Evolutionary conservation across 306 rosid species (phyloP), one percentile per base, ranked within the genome.

Genomic region (Fragaria ananassa): DNA sequence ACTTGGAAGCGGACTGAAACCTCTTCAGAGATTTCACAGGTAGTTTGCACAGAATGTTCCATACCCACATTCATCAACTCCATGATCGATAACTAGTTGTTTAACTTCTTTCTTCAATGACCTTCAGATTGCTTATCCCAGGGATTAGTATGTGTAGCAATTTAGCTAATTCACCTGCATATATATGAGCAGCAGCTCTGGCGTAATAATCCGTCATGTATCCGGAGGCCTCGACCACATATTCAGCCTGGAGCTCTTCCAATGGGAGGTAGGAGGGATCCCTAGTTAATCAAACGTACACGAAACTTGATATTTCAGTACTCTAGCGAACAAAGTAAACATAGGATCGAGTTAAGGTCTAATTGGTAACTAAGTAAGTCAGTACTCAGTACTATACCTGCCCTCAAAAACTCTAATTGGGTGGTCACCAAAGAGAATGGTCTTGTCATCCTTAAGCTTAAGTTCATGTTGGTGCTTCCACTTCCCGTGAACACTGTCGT

Each of bases 191-290:
- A 54, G 37, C 46, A 14, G 76, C 76, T 72, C 60, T 72, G 5
- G 37, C 37, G 23, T 72, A 13, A 13, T 72, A n/a, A n/a, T n/a
- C 66, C 0, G 76, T 72, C 10, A n/a, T 11, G 23, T 7, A 11
- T 54, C 53, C 66, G 5, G 76, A 54, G 50, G 93, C 87, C 82
- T 86, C 89, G 2, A 86, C 93, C 18, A 88, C 86, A 77, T 6
- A 84, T 0, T 86, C 87, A 39, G 86, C 93, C 50, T 87, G 86
- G 0, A 76, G 81, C 73, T 79, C 60, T 37, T 81, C 87, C 90
- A 89, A 86, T 15, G 93, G 90, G 82, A 86, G 84, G 78, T 86
- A 87, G 35, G 81, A 83, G 0, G 89, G 90, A 1, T 60, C 65
- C 37, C 65, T 76, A 71, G 61, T 35, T 17, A 62, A 17, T 12